Evolutionary conservation across 306 rosid species (phyloP), one percentile per base, ranked within the genome.

Genomic region (Fagus sylvatica): DNA sequence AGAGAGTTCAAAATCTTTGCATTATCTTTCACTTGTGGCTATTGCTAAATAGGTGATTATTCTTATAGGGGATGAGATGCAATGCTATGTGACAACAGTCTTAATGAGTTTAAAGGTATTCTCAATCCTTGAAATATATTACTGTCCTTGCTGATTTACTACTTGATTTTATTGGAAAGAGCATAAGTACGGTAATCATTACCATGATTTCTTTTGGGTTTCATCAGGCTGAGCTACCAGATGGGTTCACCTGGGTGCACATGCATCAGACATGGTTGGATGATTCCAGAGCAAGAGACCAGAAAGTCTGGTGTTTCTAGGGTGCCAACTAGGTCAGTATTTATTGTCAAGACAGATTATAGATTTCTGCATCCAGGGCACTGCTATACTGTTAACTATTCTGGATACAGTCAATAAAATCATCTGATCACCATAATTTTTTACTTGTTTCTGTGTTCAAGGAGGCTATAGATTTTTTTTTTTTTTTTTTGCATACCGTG

Each of bases 261-360:
- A 17, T 89, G 68, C 95, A 91, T 80, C 98, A 93, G 82, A 88
- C 92, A 53, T 85, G 93, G 95, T 80, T 83, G 83, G 93, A 83
- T 67, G 87, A 81, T 71, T 77, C 76, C 36, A 85, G 41, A 69
- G 79, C 60, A 82, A 81, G 80, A 84, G 49, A 81, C 8, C 73
- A 83, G 4, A 43, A 40, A 3, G 12, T 74, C 53, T 89, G 94
- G 89, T 64, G 88, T 46, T 76, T 86, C 60, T 92, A 86, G 83
- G 71, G 61, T 56, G 71, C 75, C 33, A 30, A 73, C 40, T 54
- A 73, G 78, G 56, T 82, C 79, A 48, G 13, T 32, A 51, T 55
- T 68, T n/a, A 37, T 43, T 43, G 13, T 65, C 32, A 1, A 2
- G 0, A 19, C 41, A 15, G 43, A 57, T 3, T 69, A 64, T 49